Base-by-base conservation (phyloP, 352 stramenopile species). In the Pythium volutum region DNA sequence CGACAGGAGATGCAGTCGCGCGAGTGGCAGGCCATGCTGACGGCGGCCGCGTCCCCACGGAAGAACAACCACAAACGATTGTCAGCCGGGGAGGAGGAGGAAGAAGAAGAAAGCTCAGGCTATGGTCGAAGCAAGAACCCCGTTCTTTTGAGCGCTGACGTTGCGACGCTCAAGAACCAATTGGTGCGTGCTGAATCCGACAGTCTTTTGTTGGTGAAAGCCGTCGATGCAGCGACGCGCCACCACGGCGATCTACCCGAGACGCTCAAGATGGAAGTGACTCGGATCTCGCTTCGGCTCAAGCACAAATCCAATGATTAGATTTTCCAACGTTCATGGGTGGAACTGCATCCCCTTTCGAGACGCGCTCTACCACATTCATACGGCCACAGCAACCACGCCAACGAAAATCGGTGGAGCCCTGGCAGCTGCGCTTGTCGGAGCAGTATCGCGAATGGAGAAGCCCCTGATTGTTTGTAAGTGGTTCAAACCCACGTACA, bases 141-240 rank as follows among this genome's bases (percentile, higher is more conserved):
- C 18, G 1, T 87, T 15, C 50, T 89, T 7, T 62, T 27, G 3
- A 45, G 63, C 47, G 81, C 79, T 12, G 77, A 89, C 34, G 65
- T 75, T 42, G 75, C 71, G 3, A 65, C 70, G 29, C 58, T 91
- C 10, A 76, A 75, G 67, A 89, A 84, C 39, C 69, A 89, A 55
- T 69, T 90, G 0, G 79, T 86, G 10, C 76, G 79, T 0, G 73
- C 76, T 3, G 77, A 90, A 29, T 74, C 74, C 0, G 81, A 92
- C 58, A 88, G 79, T 23, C 59, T 79, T 7, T 47, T 92, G 22
- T 72, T 91, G 34, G 79, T 89, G 5, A 80, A 81, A n/a, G 79
- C 83, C 4, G 67, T 89, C 18, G 74, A 80, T 42, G 73, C 85
- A 12, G 70, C 79, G n/a, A 70, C 73, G 20, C 80, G 67, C 11